Evolutionary conservation across 192 early-diverging fungal genomes (phyloP), one percentile per base, ranked within the genome.

Genomic region (Dimargaris xerosporica): DNA sequence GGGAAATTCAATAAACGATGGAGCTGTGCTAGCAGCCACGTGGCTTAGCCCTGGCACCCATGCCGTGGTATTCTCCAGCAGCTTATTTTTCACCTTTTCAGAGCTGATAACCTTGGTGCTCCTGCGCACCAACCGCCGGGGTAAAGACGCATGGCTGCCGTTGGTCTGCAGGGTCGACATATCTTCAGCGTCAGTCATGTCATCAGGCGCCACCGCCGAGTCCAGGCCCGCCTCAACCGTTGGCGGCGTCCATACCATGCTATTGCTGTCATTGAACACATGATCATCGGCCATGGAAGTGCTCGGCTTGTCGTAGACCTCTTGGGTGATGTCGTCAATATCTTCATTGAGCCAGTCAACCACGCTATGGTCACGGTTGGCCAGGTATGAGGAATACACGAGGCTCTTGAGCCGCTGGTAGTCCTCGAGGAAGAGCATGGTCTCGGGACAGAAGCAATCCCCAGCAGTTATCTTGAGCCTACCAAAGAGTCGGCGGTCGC

Each of bases 381-480:
- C 16, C 34, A 59, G 34, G 56, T 59, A 59, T 3, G 56, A 29
- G 13, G 1, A 41, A 23, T 59, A 59, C 26, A 59, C 56, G 9
- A n/a, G 29, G 41, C 29, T 19, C 56, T 59, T 59, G 26, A 59
- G 56, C 17, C 56, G 56, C 23, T 59, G 56, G 56, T 59, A 59
- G 19, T 59, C 56, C 31, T 59, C 56, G 17, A 59, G 31, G 23
- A 59, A 59, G 13, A 59, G 13, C 15, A 59, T 59, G 56, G 56
- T 39, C 16, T 59, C 56, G 16, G 56, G 30, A 17, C 56, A 59
- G 41, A 59, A 59, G 31, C 56, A 59, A 13, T 59, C 39, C 15
- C 34, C 56, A 17, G 56, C 56, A 11, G 56, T 41, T 29, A 39
- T 34, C 31, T 59, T 59, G 1, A 59, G 31, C 23, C 41, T 59